Conservation (phyloP, 2,329 filamentous ascomycete genomes). For the Fusarium staphyleae region DNA sequence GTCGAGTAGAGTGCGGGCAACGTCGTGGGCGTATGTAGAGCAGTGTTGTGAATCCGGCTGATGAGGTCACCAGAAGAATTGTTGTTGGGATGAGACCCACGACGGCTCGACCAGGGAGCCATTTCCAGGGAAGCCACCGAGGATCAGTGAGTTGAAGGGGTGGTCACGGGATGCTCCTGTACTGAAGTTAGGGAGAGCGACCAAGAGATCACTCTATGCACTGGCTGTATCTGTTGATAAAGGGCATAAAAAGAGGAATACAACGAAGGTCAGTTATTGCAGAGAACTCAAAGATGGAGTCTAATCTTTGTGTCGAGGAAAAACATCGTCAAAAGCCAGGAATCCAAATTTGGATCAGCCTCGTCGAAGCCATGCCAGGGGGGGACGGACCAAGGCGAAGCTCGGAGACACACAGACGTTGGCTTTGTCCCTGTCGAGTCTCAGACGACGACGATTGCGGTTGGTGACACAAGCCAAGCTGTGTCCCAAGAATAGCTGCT, state of each 20-base stretch:
- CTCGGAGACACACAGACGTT: constrained; percentile 5
- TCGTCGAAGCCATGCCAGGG: constrained; percentile 4
- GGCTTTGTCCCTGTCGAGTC: constrained; percentile 4
- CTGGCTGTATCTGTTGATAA: not conserved
- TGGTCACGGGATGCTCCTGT: constrained; percentile 16
- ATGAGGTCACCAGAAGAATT: constrained; percentile 44
- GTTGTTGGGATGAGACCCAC: constrained; percentile 42
- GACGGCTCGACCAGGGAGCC: constrained; percentile 45
- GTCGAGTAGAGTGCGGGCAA: constrained; percentile 34
- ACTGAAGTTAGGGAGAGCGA: not conserved
- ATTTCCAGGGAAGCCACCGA: constrained; percentile 39
- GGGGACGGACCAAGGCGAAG: not conserved
- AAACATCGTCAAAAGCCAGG: constrained; percentile 26
- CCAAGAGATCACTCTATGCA: not conserved
- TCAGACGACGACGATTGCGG: constrained; percentile 21
- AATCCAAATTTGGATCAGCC: constrained; percentile 16
- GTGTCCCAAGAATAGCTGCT: constrained; percentile 3
- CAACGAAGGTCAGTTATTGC: not conserved
- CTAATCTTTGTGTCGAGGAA: constrained; percentile 7
- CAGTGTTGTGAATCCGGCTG: constrained; percentile 47
- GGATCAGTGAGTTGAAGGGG: constrained; percentile 19
- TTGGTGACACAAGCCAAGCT: constrained; percentile 32
- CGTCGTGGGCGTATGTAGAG: constrained; percentile 45
- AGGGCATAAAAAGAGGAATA: not conserved
- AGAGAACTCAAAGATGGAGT: not conserved